Conservation (phyloP, 371 early-diverging fungal species). For the Umbelopsis sp. region DNA sequence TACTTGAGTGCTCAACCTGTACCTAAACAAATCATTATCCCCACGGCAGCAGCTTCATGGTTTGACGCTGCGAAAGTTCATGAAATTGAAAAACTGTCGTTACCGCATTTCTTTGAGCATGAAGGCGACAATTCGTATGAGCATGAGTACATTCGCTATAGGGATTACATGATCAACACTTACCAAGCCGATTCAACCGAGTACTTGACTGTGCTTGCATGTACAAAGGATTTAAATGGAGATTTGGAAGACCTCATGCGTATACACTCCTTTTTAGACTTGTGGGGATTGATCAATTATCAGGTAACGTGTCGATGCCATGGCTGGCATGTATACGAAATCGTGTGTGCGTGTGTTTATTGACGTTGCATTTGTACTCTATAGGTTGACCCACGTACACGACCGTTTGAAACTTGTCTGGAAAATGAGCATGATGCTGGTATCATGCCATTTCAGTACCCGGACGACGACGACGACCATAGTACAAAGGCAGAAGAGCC, state of each 20-base stretch:
- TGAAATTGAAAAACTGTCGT: constrained; percentile 81
- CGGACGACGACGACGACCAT: neutral
- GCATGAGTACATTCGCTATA: constrained; percentile 84
- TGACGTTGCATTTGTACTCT: no score
- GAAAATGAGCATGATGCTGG: constrained; percentile 42
- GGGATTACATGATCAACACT: constrained; percentile 94
- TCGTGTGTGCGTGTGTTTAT: no score
- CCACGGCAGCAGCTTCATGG: constrained; percentile 92
- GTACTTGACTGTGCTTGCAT: constrained; percentile 93
- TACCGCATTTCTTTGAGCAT: constrained; percentile 93
- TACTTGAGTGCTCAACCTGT: constrained; percentile 3
- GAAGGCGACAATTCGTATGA: constrained; percentile 77
- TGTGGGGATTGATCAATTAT: constrained; percentile 97
- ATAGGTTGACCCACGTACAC: constrained; percentile 49
- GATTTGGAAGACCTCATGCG: constrained; percentile 93
- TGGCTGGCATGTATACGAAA: neutral
- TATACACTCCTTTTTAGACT: constrained; percentile 96
- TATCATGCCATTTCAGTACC: constrained; percentile 21
- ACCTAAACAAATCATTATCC: constrained; percentile 69
- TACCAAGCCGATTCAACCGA: constrained; percentile 91
- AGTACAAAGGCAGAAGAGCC: neutral
- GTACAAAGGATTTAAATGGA: constrained; percentile 86
- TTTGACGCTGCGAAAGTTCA: constrained; percentile 78
- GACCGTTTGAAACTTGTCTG: constrained; percentile 44
- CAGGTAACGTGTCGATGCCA: constrained; percentile 61